Conservation (phyloP, 1,284 basidiomycete species). For the Rhodotorula sp. region DNA sequence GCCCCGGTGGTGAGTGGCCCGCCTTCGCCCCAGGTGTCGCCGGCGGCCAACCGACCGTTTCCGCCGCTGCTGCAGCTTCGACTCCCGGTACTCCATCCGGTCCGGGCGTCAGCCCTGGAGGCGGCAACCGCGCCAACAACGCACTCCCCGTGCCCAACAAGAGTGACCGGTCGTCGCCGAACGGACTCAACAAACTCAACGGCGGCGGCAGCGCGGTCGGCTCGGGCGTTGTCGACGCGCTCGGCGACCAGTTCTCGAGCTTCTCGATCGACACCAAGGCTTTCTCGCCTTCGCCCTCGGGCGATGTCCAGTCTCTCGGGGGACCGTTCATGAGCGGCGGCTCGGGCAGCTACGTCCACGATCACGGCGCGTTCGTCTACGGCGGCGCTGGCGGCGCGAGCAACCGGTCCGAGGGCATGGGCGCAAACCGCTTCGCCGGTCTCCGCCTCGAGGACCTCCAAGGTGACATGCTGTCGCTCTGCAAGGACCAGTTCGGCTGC, state of each 20-base stretch:
- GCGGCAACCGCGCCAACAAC: conserved; percentile 6
- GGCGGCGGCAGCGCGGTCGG: conserved; percentile 9
- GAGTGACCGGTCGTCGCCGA: conserved; percentile 17
- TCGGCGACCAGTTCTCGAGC: conserved; percentile 40
- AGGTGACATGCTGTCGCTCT: conserved; percentile 87
- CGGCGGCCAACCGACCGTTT: conserved; percentile 20
- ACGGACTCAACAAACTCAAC: conserved; percentile 18
- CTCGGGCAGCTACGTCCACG: conserved; percentile 58
- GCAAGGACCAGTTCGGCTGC: conserved; percentile 99
- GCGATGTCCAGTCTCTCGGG: conserved; percentile 23
- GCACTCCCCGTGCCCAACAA: conserved; percentile 9
- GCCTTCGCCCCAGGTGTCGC: conserved; percentile 59
- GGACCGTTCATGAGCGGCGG: conserved; percentile 29
- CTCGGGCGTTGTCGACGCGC: conserved; percentile 21
- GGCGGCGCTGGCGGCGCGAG: conserved; percentile 34
- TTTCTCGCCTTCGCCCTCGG: conserved; percentile 41
- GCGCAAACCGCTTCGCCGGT: conserved; percentile 87
- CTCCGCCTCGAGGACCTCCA: conserved; percentile 92
- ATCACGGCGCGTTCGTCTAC: conserved; percentile 40
- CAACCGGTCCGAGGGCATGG: conserved; percentile 28
- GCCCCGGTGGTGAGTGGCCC: conserved; percentile 72
- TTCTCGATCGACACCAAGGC: conserved; percentile 52
- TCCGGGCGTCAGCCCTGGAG: conserved; percentile 18
- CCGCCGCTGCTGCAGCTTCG: conserved; percentile 15
- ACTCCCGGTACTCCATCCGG: conserved; percentile 23